phyloP scores from a whole-genome alignment of 2,329 filamentous ascomycete species.

The Epichloe elymi region DNA sequence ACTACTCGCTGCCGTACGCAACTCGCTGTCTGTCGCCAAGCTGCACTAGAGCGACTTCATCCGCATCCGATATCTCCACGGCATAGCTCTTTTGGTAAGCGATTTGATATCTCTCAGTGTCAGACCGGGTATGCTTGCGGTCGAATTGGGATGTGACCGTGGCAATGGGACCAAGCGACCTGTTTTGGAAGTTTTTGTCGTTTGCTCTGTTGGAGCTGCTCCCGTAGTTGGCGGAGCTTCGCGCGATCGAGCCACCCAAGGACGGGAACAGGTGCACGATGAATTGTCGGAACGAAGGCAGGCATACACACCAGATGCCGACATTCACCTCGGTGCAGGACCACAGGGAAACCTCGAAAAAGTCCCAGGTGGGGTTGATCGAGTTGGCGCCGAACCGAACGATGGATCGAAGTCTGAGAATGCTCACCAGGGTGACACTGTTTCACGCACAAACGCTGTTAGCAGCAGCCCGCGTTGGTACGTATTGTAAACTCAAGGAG shows the following conservation, averaged over 20 bases:
- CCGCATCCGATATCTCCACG: not conserved
- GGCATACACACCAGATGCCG: conserved; percentile 12
- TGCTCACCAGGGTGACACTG: conserved; percentile 15
- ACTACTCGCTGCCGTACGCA: not conserved
- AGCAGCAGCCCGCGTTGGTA: too few species aligned
- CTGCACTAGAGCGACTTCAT: conserved; percentile 1
- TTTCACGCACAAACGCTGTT: not conserved
- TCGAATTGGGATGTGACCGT: not conserved
- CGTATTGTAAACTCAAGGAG: too few species aligned
- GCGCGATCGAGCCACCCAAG: not conserved
- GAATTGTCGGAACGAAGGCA: conserved; percentile 1
- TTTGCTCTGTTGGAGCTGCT: not conserved
- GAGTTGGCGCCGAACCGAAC: conserved; percentile 10
- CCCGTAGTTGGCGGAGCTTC: not conserved
- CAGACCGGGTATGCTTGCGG: not conserved
- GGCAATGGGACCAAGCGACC: not conserved
- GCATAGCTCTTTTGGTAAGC: conserved; percentile 1
- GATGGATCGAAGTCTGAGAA: conserved; percentile 11
- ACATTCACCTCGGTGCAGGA: conserved; percentile 14
- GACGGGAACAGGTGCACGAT: conserved; percentile 7
- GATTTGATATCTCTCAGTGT: not conserved
- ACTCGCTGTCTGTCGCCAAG: not conserved
- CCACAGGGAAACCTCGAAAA: conserved; percentile 13
- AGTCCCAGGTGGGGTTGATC: conserved; percentile 14
- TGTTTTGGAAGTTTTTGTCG: not conserved